These are phyloP conservation scores for Penicillium sp. DNA, from an alignment of 2,329 filamentous ascomycete genomes.

Conservation along the genomic window DNA sequence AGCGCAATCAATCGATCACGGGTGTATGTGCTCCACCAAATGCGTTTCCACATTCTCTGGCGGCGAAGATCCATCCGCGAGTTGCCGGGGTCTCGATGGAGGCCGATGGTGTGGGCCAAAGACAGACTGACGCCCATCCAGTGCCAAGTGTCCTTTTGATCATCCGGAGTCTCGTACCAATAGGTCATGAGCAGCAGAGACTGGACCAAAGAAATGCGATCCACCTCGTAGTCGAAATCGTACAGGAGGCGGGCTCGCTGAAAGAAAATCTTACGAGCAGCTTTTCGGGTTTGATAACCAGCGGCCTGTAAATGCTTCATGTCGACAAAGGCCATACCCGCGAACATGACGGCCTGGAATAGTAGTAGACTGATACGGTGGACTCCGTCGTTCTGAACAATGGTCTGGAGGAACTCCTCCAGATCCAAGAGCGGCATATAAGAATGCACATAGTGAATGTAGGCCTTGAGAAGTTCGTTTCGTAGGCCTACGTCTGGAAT, in stretches of 20 bases:
- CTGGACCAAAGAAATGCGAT: constrained; percentile 85
- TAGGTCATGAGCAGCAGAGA: constrained; percentile 90
- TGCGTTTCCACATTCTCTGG: constrained; percentile 86
- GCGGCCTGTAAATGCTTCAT: constrained; percentile 72
- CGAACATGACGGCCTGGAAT: constrained; percentile 95
- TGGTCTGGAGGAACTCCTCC: constrained; percentile 59
- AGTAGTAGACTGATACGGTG: constrained; percentile 78
- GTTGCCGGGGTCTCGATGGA: constrained; percentile 81
- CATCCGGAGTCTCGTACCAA: constrained; percentile 96
- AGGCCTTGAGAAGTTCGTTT: constrained; percentile 77
- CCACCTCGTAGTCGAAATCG: constrained; percentile 92
- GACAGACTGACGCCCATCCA: constrained; percentile 98
- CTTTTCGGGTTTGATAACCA: constrained; percentile 75
- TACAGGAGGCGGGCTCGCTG: constrained; percentile 86
- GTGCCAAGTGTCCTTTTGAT: constrained; percentile 97
- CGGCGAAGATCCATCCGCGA: constrained; percentile 72
- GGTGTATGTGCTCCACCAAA: constrained; percentile 99
- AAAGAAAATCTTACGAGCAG: constrained; percentile 84
- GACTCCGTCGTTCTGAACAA: constrained; percentile 66
- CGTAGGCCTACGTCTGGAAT: constrained; percentile 71
- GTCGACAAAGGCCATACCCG: constrained; percentile 83
- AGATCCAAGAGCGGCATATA: constrained; percentile 86
- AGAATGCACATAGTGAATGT: constrained; percentile 86
- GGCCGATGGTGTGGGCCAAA: constrained; percentile 86
- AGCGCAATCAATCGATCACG: constrained; percentile 88